Conservation (phyloP, 1,284 basidiomycete genomes). For the Tilletia setariae region DNA sequence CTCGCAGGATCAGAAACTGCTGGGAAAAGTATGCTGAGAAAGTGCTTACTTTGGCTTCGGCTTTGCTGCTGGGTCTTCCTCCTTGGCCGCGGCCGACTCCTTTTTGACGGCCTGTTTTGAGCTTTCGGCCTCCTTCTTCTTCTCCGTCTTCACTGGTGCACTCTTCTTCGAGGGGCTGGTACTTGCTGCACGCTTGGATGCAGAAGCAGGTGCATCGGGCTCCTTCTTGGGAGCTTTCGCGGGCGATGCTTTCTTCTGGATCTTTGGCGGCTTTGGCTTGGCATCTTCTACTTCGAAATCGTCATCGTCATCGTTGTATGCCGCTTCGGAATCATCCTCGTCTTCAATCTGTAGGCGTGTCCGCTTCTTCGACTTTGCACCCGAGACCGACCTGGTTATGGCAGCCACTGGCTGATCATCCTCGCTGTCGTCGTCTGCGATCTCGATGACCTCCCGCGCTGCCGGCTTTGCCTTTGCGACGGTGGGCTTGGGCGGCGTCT, state of each 20-base stretch:
- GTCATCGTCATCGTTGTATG: conserved; percentile 12
- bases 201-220: background rate
- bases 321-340: conserved; percentile 19
- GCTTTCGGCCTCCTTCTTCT: background rate
- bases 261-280: conserved; percentile 3
- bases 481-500: conserved; percentile 37
- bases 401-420: conserved; percentile 33
- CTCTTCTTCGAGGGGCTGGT: too few relatives aligned
- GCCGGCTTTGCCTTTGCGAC: conserved; percentile 23
- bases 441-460: conserved; percentile 19
- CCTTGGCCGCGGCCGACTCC: background rate
- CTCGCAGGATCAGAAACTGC: background rate
- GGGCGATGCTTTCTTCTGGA: background rate
- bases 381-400: conserved; percentile 15
- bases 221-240: background rate
- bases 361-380: conserved; percentile 34
- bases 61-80: conserved; percentile 19
- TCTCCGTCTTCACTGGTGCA: background rate
- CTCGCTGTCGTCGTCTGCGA: conserved; percentile 37
- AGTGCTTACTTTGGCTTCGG: conserved; percentile 13
- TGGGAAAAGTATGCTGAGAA: background rate
- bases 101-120: background rate
- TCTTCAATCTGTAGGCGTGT: conserved; percentile 14
- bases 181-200: too few relatives aligned
- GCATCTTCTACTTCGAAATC: conserved; percentile 2